phyloP scores from a whole-genome alignment of 176 grass and related monocot genomes.

The Phoenix dactylifera region DNA sequence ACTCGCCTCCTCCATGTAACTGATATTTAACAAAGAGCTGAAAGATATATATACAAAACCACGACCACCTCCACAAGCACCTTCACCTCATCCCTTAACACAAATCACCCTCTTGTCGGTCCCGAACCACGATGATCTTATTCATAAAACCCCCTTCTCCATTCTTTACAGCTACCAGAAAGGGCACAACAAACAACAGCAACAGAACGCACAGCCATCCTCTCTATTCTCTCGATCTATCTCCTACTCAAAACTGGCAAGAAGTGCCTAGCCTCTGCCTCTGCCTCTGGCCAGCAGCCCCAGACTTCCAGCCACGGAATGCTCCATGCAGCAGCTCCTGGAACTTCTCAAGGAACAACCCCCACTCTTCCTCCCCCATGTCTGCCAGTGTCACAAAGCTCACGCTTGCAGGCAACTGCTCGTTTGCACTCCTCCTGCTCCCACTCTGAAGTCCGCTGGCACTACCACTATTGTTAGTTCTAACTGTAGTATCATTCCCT shows the following conservation, averaged over 20 bases:
- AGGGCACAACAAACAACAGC: conserved; percentile 25
- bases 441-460: conserved; percentile 24
- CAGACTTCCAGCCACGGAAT: conserved; percentile 30
- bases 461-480: conserved; percentile 9
- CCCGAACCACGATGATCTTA: conserved; percentile 37
- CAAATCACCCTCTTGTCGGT: conserved; percentile 1
- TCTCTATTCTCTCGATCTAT: conserved; percentile 8
- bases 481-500: conserved; percentile 11
- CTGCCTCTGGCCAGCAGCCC: conserved; percentile 17
- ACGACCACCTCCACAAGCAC: no score
- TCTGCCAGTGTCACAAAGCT: conserved; percentile 63
- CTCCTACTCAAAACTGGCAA: conserved; percentile 81
- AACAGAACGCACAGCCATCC: conserved; percentile 21
- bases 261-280: conserved; percentile 76
- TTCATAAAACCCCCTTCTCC: conserved; percentile 19
- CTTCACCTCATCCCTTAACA: no score
- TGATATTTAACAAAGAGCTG: no score
- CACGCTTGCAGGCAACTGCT: conserved; percentile 42
- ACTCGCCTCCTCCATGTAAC: no score
- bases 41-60: no score
- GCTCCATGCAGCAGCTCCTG: conserved; percentile 49
- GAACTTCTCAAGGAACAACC: conserved; percentile 76
- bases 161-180: conserved; percentile 30
- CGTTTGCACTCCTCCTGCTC: conserved; percentile 56
- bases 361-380: conserved; percentile 55